These are phyloP conservation scores for Alternaria brassicicola DNA, from an alignment of 2,329 filamentous ascomycete genomes.

Conservation along the genomic window DNA sequence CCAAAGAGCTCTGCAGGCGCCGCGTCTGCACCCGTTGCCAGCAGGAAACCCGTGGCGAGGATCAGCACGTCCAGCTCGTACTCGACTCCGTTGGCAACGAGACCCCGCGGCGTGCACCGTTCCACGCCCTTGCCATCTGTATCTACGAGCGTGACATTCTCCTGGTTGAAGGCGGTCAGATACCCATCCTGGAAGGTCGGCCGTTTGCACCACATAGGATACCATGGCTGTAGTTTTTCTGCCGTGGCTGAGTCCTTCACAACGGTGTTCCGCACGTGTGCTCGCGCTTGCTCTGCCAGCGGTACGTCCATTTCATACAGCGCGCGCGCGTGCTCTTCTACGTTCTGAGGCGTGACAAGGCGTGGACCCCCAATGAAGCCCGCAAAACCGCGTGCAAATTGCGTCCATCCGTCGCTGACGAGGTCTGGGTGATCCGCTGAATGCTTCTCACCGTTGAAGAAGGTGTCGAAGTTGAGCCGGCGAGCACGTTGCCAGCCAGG, in stretches of 20 bases:
- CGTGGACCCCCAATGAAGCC: constrained; percentile 24
- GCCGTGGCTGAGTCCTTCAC: constrained; percentile 60
- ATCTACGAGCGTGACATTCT: constrained; percentile 65
- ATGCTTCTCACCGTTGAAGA: constrained; percentile 28
- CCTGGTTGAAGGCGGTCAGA: constrained; percentile 62
- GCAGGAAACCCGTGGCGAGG: constrained; percentile 53
- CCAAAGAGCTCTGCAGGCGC: constrained; percentile 31
- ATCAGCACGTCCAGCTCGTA: constrained; percentile 56
- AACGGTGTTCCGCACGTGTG: background rate
- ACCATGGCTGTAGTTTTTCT: constrained; percentile 62
- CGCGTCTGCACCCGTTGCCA: background rate
- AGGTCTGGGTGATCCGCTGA: constrained; percentile 48
- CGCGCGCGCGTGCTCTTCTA: background rate
- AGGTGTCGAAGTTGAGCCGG: constrained; percentile 50
- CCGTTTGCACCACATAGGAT: constrained; percentile 66
- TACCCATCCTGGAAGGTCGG: constrained; percentile 66
- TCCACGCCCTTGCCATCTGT: constrained; percentile 61
- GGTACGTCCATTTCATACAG: constrained; percentile 5
- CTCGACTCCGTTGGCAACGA: constrained; percentile 56
- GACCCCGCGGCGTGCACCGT: constrained; percentile 51
- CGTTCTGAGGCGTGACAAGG: constrained; percentile 5
- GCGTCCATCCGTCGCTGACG: constrained; percentile 58
- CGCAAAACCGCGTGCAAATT: constrained; percentile 13
- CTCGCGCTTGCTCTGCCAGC: constrained; percentile 4
- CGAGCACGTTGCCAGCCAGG: constrained; percentile 59